A percentile compares a stretch with the other conserved stretches of the same genome.
phyloP scores from a whole-genome alignment of 2,329 filamentous ascomycete species.

The Calcarisporium arbuscula region DNA sequence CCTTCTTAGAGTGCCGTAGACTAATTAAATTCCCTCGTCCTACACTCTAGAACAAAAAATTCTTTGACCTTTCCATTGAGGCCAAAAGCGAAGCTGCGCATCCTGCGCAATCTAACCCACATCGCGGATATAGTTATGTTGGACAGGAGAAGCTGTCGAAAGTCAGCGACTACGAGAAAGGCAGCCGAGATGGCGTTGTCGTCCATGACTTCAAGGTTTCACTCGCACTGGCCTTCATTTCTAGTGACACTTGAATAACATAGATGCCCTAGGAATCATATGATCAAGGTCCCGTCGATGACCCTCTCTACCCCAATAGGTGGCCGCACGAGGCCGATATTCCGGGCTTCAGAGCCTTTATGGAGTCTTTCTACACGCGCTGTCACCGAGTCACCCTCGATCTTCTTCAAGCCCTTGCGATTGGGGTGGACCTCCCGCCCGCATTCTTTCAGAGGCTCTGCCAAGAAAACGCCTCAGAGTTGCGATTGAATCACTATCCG shows the following conservation, averaged over 20 bases:
- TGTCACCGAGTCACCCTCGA: constrained; percentile 67
- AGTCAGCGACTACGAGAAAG: constrained; percentile 24
- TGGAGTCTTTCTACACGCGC: constrained; percentile 56
- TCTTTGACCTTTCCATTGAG: constrained; percentile 24
- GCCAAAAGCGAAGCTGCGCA: constrained; percentile 25
- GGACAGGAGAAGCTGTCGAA: constrained; percentile 29
- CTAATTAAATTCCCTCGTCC: constrained; percentile 1
- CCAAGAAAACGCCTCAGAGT: constrained; percentile 50
- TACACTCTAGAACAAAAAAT: constrained; percentile 16
- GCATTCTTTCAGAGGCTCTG: constrained; percentile 62
- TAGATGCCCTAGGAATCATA: constrained; percentile 31
- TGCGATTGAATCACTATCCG: constrained; percentile 51
- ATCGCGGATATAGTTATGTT: constrained; percentile 29
- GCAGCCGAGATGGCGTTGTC: constrained; percentile 45
- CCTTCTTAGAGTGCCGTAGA: neutral
- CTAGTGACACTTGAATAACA: constrained; percentile 10
- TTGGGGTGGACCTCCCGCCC: constrained; percentile 63
- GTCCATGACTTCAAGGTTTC: constrained; percentile 35
- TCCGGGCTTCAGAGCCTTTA: constrained; percentile 17
- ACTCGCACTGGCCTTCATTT: neutral
- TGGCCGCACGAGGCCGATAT: constrained; percentile 20
- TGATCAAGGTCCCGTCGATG: constrained; percentile 29
- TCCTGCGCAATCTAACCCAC: constrained; percentile 25
- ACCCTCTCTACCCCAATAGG: constrained; percentile 20
- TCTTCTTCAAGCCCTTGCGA: constrained; percentile 70